Conservation (phyloP, 2,329 filamentous ascomycete species). For the Ascochyta rabiei region DNA sequence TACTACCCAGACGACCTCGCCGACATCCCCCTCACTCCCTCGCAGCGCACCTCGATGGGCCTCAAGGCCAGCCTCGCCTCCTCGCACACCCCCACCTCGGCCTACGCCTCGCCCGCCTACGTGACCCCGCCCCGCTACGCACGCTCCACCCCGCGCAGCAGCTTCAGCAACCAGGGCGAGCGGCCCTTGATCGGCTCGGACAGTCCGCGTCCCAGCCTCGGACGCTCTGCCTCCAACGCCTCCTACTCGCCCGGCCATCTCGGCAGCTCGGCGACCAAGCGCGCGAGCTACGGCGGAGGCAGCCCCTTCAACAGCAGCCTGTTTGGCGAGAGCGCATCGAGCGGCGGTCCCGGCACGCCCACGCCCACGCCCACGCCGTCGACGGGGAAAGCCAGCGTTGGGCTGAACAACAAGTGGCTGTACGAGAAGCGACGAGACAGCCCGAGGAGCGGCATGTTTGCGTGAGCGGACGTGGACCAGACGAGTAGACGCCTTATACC, state of each 20-base stretch:
- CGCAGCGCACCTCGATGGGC: slow-evolving; percentile 83
- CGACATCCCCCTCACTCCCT: slow-evolving; percentile 90
- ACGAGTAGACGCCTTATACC: slow-evolving; percentile 37
- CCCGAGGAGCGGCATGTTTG: slow-evolving; percentile 47
- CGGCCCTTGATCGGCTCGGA: slow-evolving; percentile 60
- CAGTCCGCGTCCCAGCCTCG: slow-evolving; percentile 52
- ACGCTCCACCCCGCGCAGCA: slow-evolving; percentile 71
- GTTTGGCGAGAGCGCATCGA: slow-evolving; percentile 49
- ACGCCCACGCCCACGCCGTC: slow-evolving; percentile 65
- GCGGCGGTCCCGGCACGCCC: slow-evolving; percentile 58
- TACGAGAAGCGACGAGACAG: slow-evolving; percentile 77
- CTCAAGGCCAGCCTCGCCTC: slow-evolving; percentile 68
- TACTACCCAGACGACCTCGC: slow-evolving; percentile 70
- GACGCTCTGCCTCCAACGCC: slow-evolving; percentile 36
- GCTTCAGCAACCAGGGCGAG: slow-evolving; percentile 56
- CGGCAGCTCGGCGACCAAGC: slow-evolving; percentile 56
- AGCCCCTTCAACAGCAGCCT: slow-evolving; percentile 46
- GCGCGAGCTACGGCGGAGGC: slow-evolving; percentile 66
- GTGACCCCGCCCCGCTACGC: slow-evolving; percentile 88
- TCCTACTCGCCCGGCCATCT: slow-evolving; percentile 63
- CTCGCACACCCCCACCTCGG: slow-evolving; percentile 68
- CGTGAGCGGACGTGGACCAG: slow-evolving; percentile 19
- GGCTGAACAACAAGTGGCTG: slow-evolving; percentile 90
- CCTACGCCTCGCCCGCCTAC: slow-evolving; percentile 59
- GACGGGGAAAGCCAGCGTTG: slow-evolving; percentile 68